Evolutionary conservation across 2,329 filamentous ascomycete genomes (phyloP), one percentile per base, ranked within the genome.

Genomic region (Neopestalotiopsis clavispora): DNA sequence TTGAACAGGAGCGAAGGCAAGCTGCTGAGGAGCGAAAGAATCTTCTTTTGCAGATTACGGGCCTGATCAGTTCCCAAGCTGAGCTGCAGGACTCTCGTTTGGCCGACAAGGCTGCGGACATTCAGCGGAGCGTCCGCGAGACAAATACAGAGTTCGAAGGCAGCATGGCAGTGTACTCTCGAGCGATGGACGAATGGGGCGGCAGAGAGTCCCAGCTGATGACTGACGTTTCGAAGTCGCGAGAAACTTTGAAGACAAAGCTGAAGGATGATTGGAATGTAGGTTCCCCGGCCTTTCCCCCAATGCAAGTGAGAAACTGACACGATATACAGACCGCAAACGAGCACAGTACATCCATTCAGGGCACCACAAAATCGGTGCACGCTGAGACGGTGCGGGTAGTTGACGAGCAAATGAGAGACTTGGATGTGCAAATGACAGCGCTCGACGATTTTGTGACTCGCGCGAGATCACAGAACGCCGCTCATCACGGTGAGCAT

Each of bases 381-480:
- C 95, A 99, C 73, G 92, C 92, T 42, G 93, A 97, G 80, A 98
- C 95, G 0, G 90, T 97, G 38, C 91, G 91, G 6, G 95, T 97
- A 69, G 95, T 98, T 13, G 93, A 95, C 75, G 91, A 92, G 68
- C 96, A 99, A 81, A 93, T 97, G 82, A 87, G 89, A 68, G 93
- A 97, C 73, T 92, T 99, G 77, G 91, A 93, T 70, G 87, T 86
- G n/a, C 94, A 98, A 80, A 95, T 99, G 88, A 89, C 91, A 68
- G 93, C 94, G 1, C 87, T 99, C 7, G 95, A 98, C 75, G 93
- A 95, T 72, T 97, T 98, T 74, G 94, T 98, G 52, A 87, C 91
- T 40, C 90, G 93, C 40, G 94, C 97, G 64, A 90, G 91, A 70
- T 89, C 88, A 1, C 92, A 97, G 75, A 98, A 97, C 78, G 89